A percentile compares a stretch with the other conserved stretches of the same genome.
These are phyloP conservation scores for Fusarium multiceps DNA, from an alignment of 2,329 filamentous ascomycete species.

Conservation along the genomic window DNA sequence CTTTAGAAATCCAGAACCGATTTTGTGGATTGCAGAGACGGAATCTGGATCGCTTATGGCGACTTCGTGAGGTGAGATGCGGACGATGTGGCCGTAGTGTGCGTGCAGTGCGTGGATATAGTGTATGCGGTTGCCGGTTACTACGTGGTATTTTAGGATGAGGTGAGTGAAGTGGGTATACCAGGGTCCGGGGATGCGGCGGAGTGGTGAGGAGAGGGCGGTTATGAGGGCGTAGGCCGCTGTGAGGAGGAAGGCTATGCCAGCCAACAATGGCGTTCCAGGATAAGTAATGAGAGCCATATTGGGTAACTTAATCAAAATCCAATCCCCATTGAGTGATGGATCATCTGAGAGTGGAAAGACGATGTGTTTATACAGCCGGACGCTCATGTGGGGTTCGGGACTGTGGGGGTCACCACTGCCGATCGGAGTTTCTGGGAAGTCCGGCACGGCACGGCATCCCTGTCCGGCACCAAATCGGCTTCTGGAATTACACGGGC, in stretches of 20 bases:
- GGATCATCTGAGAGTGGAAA: no score
- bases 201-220: neutral
- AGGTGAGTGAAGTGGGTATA: constrained; percentile 20
- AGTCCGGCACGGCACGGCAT: neutral
- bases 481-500: no score
- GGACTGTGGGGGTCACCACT: neutral
- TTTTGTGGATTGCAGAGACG: constrained; percentile 27
- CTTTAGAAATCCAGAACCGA: constrained; percentile 28
- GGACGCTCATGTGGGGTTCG: neutral
- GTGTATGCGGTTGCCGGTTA: constrained; percentile 13
- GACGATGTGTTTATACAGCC: neutral
- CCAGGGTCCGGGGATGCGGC: constrained; percentile 13
- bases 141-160: neutral
- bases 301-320: fast-evolving
- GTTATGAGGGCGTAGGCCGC: neutral
- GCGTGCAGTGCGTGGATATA: constrained; percentile 11
- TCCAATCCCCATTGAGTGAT: no score
- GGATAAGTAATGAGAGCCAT: no score
- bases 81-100: neutral
- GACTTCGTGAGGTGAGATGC: constrained; percentile 2
- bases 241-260: neutral
- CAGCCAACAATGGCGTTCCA: fast-evolving
- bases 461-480: neutral
- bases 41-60: constrained; percentile 9
- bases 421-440: neutral